Conservation (phyloP, 768 basidiomycete species). For the Amanita subjunquillea region DNA sequence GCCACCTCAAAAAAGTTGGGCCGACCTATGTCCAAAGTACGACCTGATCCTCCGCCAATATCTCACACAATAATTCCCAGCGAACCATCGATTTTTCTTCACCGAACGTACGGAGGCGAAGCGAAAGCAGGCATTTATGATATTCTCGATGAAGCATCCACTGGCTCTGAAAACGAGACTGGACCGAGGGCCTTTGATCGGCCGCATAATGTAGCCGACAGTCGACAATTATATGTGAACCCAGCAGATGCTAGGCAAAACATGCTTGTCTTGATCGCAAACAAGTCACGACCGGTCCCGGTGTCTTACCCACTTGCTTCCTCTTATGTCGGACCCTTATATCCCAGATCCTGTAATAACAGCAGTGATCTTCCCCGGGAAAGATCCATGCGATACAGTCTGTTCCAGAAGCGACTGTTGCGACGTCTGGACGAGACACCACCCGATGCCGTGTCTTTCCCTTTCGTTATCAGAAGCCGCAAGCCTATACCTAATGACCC, state of each 20-base stretch:
- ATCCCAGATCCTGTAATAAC: slow-evolving; percentile 49
- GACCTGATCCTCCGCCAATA: slow-evolving; percentile 6
- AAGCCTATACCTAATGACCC: slow-evolving; percentile 12
- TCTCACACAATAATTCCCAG: not conserved
- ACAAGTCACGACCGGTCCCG: slow-evolving; percentile 29
- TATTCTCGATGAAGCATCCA: slow-evolving; percentile 21
- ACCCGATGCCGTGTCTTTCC: slow-evolving; percentile 33
- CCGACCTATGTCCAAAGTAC: slow-evolving; percentile 8
- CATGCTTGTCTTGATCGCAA: slow-evolving; percentile 32
- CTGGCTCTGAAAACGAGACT: slow-evolving; percentile 25
- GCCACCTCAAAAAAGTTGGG: not conserved
- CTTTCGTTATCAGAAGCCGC: slow-evolving; percentile 27
- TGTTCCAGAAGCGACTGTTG: slow-evolving; percentile 44
- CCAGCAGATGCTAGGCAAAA: slow-evolving; percentile 23
- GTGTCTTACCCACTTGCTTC: slow-evolving; percentile 42
- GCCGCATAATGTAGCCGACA: not conserved
- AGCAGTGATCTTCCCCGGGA: slow-evolving; percentile 17
- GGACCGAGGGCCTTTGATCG: not conserved
- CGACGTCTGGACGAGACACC: slow-evolving; percentile 30
- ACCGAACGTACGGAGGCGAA: not conserved
- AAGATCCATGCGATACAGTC: slow-evolving; percentile 29
- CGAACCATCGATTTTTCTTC: not conserved
- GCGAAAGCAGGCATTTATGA: slow-evolving; percentile 5
- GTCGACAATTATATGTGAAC: slow-evolving; percentile 8
- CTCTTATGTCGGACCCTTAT: slow-evolving; percentile 24